phyloP scores from a whole-genome alignment of 2,329 filamentous ascomycete species.

The Aureobasidium sp. region DNA sequence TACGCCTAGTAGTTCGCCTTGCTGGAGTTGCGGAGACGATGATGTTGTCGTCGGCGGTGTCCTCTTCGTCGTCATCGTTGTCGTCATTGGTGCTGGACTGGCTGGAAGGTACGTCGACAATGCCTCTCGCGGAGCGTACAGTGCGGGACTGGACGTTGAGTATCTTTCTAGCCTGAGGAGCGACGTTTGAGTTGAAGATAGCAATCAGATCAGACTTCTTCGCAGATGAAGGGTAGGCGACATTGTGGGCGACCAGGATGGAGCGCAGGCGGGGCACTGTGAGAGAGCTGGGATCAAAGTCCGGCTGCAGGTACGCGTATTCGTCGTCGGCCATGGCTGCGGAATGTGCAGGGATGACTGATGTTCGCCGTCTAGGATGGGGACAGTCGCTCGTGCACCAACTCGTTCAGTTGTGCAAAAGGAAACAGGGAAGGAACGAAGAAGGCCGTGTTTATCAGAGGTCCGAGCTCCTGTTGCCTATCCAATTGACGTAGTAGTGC shows the following conservation, averaged over 20 bases:
- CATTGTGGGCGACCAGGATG: slow-evolving; percentile 82
- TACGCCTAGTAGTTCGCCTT: slow-evolving; percentile 23
- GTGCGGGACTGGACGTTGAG: slow-evolving; percentile 68
- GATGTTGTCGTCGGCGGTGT: slow-evolving; percentile 46
- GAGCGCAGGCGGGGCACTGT: slow-evolving; percentile 85
- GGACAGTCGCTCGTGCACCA: background rate
- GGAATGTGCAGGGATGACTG: background rate
- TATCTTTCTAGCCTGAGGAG: slow-evolving; percentile 71
- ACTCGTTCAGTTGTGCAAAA: background rate
- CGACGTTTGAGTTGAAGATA: slow-evolving; percentile 71
- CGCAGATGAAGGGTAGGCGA: slow-evolving; percentile 77
- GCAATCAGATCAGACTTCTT: slow-evolving; percentile 87
- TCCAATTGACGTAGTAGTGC: slow-evolving; percentile 3
- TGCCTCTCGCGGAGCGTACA: slow-evolving; percentile 81
- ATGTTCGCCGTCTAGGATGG: background rate
- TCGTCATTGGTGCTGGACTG: slow-evolving; percentile 57
- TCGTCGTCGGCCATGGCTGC: slow-evolving; percentile 38
- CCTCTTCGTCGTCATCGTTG: slow-evolving; percentile 43
- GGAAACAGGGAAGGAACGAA: slow-evolving; percentile 6
- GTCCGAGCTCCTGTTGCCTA: slow-evolving; percentile 2
- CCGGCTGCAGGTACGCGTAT: slow-evolving; percentile 75
- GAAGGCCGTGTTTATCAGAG: background rate
- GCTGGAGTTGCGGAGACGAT: slow-evolving; percentile 37
- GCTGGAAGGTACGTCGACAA: slow-evolving; percentile 59
- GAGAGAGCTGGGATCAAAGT: slow-evolving; percentile 75